Base-by-base conservation (phyloP, 2,329 filamentous ascomycete genomes). In the Botrytis fabae region DNA sequence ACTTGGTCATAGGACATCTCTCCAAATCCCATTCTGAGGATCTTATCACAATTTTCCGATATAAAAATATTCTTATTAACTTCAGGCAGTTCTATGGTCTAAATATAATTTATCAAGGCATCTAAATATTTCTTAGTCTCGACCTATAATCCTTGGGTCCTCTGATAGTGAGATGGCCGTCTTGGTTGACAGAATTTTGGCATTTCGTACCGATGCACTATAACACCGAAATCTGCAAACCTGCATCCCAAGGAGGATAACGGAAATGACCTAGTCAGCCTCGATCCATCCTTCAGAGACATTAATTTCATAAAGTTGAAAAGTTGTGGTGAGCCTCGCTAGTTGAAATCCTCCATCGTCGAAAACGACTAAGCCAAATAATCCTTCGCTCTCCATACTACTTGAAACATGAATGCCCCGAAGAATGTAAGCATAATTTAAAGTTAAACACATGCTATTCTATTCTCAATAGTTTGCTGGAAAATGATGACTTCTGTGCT, bases 11-110 rank as follows among this genome's bases (percentile, higher is more conserved):
- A 14, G n/a, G 5, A 14, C 14, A 54, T 2, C 12, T 35, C 38
- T 46, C 38, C 22, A 61, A 28, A 59, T 48, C n/a, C 46, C 8
- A 66, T 35, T 25, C 69, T 35, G 18, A 28, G 95, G 35, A 93
- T 97, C 20, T 95, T 97, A 81, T 98, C 95, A 83, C 98, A 98
- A 82, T 93, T 97, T 71, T 95, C 95, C 28, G 94, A 97, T 25
- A 98, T 95, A 61, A 97, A 93, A 75, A 97, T 89, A 82, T 28
- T 98, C 94, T 57, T 51, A 32, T 70, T 42, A 12, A 62, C 22
- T 57, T 57, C 14, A 28, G 7, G n/a, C 18, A 28, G 51, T 16
- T 28, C 7, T 6, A 18, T 18, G 2, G 7, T 57, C 25, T 16
- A 28, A 28, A 28, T n/a, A 18, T 28, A 3, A 57, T 7, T n/a